A percentile compares a stretch with the other conserved stretches of the same genome.
phyloP scores from a whole-genome alignment of 1,284 basidiomycete genomes.

The Pseudozyma pruni region DNA sequence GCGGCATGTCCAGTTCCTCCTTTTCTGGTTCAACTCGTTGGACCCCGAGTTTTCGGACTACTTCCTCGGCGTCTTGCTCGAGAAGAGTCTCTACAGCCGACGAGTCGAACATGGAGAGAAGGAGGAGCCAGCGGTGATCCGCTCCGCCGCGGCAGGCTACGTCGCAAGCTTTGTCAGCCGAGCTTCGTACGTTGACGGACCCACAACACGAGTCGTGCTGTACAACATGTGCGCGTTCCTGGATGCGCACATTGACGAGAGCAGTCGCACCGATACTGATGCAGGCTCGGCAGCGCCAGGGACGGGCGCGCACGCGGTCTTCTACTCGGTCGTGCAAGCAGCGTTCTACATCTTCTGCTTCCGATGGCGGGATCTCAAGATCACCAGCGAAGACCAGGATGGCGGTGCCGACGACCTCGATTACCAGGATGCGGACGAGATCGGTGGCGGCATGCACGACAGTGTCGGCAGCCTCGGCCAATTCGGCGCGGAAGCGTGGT shows the following conservation, averaged over 20 bases:
- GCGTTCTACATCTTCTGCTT: slow-evolving; percentile 98
- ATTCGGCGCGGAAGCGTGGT: slow-evolving; percentile 73
- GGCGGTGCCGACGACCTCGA: slow-evolving; percentile 68
- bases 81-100: slow-evolving; percentile 80
- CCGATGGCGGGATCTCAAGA: slow-evolving; percentile 86
- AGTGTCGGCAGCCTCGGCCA: slow-evolving; percentile 42
- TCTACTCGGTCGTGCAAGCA: slow-evolving; percentile 93
- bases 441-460: slow-evolving; percentile 41
- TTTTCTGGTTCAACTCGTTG: slow-evolving; percentile 94
- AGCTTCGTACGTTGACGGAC: slow-evolving; percentile 83
- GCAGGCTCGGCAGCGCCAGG: slow-evolving; percentile 49
- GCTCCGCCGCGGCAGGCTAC: slow-evolving; percentile 64
- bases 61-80: slow-evolving; percentile 91
- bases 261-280: slow-evolving; percentile 64
- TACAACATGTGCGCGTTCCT: slow-evolving; percentile 86
- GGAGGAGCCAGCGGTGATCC: slow-evolving; percentile 58
- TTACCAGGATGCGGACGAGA: slow-evolving; percentile 39
- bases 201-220: slow-evolving; percentile 80
- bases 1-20: slow-evolving; percentile 93
- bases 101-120: slow-evolving; percentile 30
- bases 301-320: slow-evolving; percentile 69
- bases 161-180: slow-evolving; percentile 87
- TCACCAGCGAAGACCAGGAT: slow-evolving; percentile 71
- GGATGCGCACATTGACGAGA: slow-evolving; percentile 72
- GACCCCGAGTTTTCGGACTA: slow-evolving; percentile 88